Evolutionary conservation across 768 basidiomycete species (phyloP).

Genomic region (Russula sp.): DNA sequence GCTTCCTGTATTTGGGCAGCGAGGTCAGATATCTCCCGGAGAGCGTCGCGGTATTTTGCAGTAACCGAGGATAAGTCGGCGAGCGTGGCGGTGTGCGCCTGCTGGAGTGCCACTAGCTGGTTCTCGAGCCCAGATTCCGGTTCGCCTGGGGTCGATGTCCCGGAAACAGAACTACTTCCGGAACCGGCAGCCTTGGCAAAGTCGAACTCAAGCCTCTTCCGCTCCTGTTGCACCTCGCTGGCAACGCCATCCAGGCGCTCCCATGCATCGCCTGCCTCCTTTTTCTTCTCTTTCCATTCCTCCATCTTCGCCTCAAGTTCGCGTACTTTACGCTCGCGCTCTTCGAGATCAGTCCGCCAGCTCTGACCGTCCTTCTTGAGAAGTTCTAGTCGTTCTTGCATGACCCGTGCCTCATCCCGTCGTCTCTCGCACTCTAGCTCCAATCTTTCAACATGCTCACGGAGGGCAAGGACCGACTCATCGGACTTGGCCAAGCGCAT

Average conservation of each 20-base stretch:
- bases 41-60: conserved; percentile 81
- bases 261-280: conserved; percentile 64
- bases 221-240: conserved; percentile 66
- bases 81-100: conserved; percentile 77
- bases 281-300: conserved; percentile 72
- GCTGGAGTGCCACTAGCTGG: conserved; percentile 73
- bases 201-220: conserved; percentile 57
- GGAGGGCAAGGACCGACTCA: conserved; percentile 67
- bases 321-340: conserved; percentile 70
- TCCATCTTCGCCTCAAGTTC: conserved; percentile 76
- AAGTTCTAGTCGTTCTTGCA: conserved; percentile 68
- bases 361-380: conserved; percentile 72
- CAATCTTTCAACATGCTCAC: conserved; percentile 67
- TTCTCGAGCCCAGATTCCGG: conserved; percentile 47
- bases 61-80: conserved; percentile 75
- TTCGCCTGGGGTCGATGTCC: conserved; percentile 35
- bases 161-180: conserved; percentile 36
- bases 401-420: conserved; percentile 61
- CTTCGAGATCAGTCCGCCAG: conserved; percentile 83
- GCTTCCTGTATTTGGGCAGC: conserved; percentile 87
- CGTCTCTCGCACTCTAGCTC: conserved; percentile 77
- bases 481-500: conserved; percentile 72
- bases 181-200: conserved; percentile 30
- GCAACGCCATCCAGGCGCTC: conserved; percentile 64
- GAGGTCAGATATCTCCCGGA: conserved; percentile 90